Base-by-base conservation (phyloP, 106 monocot species). In the Acorus calamus region DNA sequence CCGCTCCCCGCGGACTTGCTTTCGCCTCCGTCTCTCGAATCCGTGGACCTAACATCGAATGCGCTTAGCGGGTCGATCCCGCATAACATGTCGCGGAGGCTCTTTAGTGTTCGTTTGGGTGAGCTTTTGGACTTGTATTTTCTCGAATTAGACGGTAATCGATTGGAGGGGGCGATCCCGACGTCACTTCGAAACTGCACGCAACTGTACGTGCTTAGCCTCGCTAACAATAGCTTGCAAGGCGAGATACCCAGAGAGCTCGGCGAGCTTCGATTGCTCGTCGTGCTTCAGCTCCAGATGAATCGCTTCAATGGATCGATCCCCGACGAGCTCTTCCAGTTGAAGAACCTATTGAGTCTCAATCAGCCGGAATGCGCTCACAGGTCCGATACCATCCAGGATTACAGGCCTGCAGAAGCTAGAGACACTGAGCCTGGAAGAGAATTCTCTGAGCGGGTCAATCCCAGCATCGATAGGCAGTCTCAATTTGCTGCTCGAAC, bases 331-430 rank as follows among this genome's bases (percentile, higher is more conserved):
- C 49, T 89, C 14, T 74, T 44, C 9, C 50, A 69, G 4, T 42
- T 81, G 14, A 2, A 0, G 0, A 70, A 69, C 2, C 57, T 89
- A 61, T 71, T 5, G 48, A 77, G 57, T 5, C 65, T 89, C 11
- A 76, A 88, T 88, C 6, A 77, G 84, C 52, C 50, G 49, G 2
- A 88, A 88, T 66, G 64, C 81, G 0, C 51, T 88, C 8, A 11
- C 67, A 5, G 88, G 84, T 4, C 45, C 8, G 7, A 76, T 88
- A 28, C 73, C 84, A 54, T 44, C 70, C 2, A 41, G 43, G 2
- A 78, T 88, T 53, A 66, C 73, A 4, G 14, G 11, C 46, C 60
- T 88, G 28, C 4, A 7, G 14, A 74, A 62, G 44, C 81, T 88
- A 14, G 46, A 69, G 8, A 58, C 28, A 56, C 51, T 88, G 46